Evolutionary conservation across 768 basidiomycete genomes (phyloP), one percentile per base, ranked within the genome.

Genomic region (Coprinellus aureogranulatus): DNA sequence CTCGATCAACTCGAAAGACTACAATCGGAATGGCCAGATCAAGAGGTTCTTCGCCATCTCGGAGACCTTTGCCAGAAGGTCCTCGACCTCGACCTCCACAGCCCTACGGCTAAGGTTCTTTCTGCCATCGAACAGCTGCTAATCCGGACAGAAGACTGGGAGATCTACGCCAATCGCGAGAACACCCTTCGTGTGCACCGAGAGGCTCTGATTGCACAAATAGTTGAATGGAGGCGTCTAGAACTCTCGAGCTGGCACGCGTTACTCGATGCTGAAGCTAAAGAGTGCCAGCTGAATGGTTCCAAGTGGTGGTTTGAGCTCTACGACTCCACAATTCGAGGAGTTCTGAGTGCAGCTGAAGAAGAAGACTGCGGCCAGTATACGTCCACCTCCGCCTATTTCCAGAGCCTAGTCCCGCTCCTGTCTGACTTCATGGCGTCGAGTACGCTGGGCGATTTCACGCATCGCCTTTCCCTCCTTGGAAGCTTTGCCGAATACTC

Each of bases 41-140:
- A 99, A 69, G 94, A 95, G 89, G 92, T 98, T 9, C 78, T 97
- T n/a, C 90, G 89, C 27, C 87, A 96, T 68, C 80, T 99, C 34
- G 75, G 77, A 34, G 81, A 81, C 55, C 87, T 88, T 30, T 94
- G 89, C 64, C 79, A 88, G 40, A 69, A 76, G 8, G 79, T 94
- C 58, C 73, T 94, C 41, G 66, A 73, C 0, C 74, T 94, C 22
- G 75, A 81, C 49, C 72, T 90, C 20, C 75, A 80, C 37, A 86
- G 85, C 61, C 87, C 97, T 0, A 75, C 97, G 9, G 93, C 96
- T 4, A 90, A 87, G 66, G 72, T 95, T 12, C 78, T 99, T 30
- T 81, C 91, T 0, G 85, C 87, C 4, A 68, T 98, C 42, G 97
- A 99, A 67, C 89, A 90, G 61, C 76, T 99, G 8, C 74, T 98